Percentiles rank a stretch among this genome's conserved stretches.
Conservation (phyloP, 2,329 filamentous ascomycete genomes). For the Polytolypa hystricis region DNA sequence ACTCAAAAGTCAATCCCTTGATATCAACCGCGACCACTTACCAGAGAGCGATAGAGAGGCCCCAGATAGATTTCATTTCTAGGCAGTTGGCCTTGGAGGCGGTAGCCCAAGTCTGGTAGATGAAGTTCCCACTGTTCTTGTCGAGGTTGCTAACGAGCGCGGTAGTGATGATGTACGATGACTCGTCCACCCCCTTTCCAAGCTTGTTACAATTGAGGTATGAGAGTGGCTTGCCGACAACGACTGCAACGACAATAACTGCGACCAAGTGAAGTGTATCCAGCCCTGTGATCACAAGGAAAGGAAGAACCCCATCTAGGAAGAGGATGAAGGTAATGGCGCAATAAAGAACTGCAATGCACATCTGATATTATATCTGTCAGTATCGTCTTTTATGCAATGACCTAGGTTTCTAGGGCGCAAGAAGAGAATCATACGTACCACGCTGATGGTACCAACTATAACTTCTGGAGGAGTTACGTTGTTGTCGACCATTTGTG, state of each 20-base stretch:
- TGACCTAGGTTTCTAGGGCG: too few relatives aligned
- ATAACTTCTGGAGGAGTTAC: slow-evolving; percentile 60
- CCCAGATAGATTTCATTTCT: slow-evolving; percentile 82
- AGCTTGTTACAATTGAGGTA: slow-evolving; percentile 60
- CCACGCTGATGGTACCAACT: slow-evolving; percentile 67
- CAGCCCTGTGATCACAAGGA: slow-evolving; percentile 54
- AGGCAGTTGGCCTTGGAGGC: slow-evolving; percentile 58
- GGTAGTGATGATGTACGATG: slow-evolving; percentile 44
- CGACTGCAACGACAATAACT: slow-evolving; percentile 63
- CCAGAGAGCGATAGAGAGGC: slow-evolving; percentile 67
- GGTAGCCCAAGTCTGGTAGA: slow-evolving; percentile 47
- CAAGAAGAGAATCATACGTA: slow-evolving; percentile 45
- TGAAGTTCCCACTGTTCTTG: slow-evolving; percentile 39
- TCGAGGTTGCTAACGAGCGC: slow-evolving; percentile 43
- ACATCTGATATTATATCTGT: slow-evolving; percentile 44
- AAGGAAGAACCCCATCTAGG: slow-evolving; percentile 62
- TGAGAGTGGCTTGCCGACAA: slow-evolving; percentile 69
- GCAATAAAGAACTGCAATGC: slow-evolving; percentile 68
- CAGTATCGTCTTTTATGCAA: background rate
- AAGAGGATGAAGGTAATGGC: slow-evolving; percentile 73
- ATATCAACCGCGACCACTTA: slow-evolving; percentile 32
- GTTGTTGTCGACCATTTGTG: slow-evolving; percentile 57
- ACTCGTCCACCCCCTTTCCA: slow-evolving; percentile 36
- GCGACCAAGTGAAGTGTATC: slow-evolving; percentile 65
- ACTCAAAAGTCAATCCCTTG: background rate